A percentile compares a stretch with the other conserved stretches of the same genome.
Evolutionary conservation across 305 asterid genomes (phyloP).

Genomic region (Galium porrigens): DNA sequence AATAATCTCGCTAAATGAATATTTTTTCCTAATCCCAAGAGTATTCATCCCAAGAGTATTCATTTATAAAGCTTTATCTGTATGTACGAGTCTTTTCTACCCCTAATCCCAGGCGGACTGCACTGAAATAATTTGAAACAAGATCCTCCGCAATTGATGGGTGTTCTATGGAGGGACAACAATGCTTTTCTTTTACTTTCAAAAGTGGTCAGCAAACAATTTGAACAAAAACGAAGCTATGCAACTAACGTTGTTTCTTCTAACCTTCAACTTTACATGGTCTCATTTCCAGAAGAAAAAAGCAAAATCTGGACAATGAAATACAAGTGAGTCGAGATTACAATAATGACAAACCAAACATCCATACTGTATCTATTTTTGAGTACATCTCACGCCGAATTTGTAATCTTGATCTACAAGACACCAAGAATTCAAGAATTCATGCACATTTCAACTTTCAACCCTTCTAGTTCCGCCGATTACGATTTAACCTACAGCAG

Average conservation of each 20-base stretch:
- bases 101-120: conserved; percentile 3
- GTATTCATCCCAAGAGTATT: no score
- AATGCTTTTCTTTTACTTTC: not conserved
- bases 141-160: conserved; percentile 3
- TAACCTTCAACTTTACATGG: no score
- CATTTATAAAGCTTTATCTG: no score
- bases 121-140: not conserved
- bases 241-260: no score
- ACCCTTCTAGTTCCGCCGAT: not conserved
- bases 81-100: no score
- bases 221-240: not conserved
- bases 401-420: not conserved
- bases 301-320: no score
- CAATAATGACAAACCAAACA: not conserved
- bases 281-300: no score
- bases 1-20: no score
- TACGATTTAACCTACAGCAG: not conserved
- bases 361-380: not conserved
- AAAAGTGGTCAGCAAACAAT: not conserved
- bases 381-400: not conserved
- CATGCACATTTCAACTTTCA: not conserved
- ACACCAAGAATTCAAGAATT: not conserved
- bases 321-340: not conserved
- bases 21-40: no score
- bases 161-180: not conserved